Percentiles rank a stretch among this genome's conserved stretches.
Evolutionary conservation across 2,329 filamentous ascomycete genomes (phyloP).

Genomic region (Xylaria arbuscula): DNA sequence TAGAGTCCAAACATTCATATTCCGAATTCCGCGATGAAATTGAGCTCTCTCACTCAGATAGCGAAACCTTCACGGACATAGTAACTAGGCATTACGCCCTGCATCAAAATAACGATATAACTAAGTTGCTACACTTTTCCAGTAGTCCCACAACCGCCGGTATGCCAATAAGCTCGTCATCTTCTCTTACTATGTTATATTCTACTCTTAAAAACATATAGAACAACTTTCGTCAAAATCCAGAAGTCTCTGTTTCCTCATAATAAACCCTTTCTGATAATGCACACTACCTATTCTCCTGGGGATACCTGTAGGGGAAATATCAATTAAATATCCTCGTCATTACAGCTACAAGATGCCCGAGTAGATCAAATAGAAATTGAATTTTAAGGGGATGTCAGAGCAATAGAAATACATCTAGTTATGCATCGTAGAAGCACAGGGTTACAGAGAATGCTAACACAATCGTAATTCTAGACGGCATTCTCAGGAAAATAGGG

Average conservation of each 20-base stretch:
- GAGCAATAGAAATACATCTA: conserved; percentile 1
- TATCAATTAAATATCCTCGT: conserved; percentile 20
- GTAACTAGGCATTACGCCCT: not conserved
- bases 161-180: conserved; percentile 11
- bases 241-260: not conserved
- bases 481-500: conserved; percentile 10
- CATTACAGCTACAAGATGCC: conserved; percentile 9
- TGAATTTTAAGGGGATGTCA: conserved; percentile 4
- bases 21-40: conserved; percentile 10
- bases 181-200: conserved; percentile 13
- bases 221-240: not conserved
- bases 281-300: not conserved
- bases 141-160: not conserved
- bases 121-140: not conserved
- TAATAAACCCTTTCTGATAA: not conserved
- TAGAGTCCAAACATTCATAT: conserved; percentile 17
- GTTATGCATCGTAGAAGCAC: not conserved
- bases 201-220: conserved; percentile 1
- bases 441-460: not conserved
- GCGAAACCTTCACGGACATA: not conserved
- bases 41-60: not conserved
- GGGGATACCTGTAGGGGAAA: conserved; percentile 2
- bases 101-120: not conserved
- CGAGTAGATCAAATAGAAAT: conserved; percentile 1
- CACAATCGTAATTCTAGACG: conserved; percentile 1